Evolutionary conservation across 768 basidiomycete species (phyloP).

Genomic region (Boletus eberwhitei): DNA sequence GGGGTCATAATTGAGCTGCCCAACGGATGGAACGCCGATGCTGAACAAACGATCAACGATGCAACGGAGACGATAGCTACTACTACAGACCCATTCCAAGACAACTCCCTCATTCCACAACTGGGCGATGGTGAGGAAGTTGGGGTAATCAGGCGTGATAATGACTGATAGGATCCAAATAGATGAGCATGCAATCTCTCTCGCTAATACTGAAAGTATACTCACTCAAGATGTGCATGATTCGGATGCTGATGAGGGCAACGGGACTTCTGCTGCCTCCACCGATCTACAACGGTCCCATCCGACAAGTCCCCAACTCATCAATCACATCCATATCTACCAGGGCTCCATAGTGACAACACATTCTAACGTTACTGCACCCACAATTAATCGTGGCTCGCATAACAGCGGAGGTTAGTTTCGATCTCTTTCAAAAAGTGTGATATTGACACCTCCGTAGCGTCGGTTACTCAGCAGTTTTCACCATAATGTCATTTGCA

Average conservation of each 20-base stretch:
- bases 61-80: not conserved
- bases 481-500: not conserved
- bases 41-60: not conserved
- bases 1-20: not conserved
- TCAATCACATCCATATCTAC: not conserved
- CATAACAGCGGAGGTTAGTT: not conserved
- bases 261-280: not conserved
- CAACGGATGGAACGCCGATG: not conserved
- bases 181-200: not conserved
- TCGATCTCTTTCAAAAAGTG: not conserved
- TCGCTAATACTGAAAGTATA: not conserved
- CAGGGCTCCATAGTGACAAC: constrained; percentile 6
- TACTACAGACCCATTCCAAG: not conserved
- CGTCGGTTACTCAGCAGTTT: not conserved
- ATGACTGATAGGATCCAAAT: not conserved
- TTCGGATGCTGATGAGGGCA: not conserved
- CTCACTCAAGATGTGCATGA: not conserved
- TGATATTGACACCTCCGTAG: not conserved
- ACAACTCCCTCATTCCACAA: not conserved
- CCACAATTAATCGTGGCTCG: not conserved
- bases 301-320: not conserved
- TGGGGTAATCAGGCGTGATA: not conserved
- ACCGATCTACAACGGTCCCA: not conserved
- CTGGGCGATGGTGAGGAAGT: not conserved
- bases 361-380: not conserved